These are phyloP conservation scores for Ampelomyces quisqualis DNA, from an alignment of 2,329 filamentous ascomycete genomes.

Conservation along the genomic window DNA sequence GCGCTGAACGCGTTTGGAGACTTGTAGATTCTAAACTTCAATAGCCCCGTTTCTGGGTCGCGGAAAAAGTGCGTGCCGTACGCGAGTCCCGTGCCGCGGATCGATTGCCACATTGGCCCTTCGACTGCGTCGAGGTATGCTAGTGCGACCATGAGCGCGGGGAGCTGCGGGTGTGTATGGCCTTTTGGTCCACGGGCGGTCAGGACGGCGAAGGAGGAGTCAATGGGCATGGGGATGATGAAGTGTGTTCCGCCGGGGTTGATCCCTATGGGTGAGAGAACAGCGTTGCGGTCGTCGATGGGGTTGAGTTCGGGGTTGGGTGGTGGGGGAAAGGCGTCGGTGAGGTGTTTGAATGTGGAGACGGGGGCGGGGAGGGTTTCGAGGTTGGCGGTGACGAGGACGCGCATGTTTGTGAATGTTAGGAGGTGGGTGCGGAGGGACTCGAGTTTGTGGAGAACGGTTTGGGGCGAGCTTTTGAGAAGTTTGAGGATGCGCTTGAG, in stretches of 20 bases:
- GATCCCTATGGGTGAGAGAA: constrained; percentile 74
- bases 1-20: constrained; percentile 88
- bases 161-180: constrained; percentile 74
- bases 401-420: constrained; percentile 79
- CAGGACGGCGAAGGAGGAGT: constrained; percentile 84
- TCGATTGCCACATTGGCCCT: constrained; percentile 89
- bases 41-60: constrained; percentile 73
- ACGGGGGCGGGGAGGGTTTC: constrained; percentile 73
- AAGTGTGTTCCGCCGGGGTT: constrained; percentile 74
- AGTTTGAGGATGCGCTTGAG: constrained; percentile 82
- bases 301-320: constrained; percentile 61
- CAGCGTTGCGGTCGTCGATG: constrained; percentile 66
- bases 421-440: constrained; percentile 74
- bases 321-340: constrained; percentile 52
- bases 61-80: constrained; percentile 82
- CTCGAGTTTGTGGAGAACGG: constrained; percentile 76
- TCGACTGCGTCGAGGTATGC: constrained; percentile 92
- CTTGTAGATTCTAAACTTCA: constrained; percentile 85
- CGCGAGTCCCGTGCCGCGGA: constrained; percentile 88
- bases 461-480: constrained; percentile 71
- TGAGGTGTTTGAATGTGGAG: constrained; percentile 70
- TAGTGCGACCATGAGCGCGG: constrained; percentile 82
- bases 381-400: constrained; percentile 81
- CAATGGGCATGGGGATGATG: constrained; percentile 87
- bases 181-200: constrained; percentile 72